These are phyloP conservation scores for Apiospora sp. DNA, from an alignment of 2,329 filamentous ascomycete genomes.

Conservation along the genomic window DNA sequence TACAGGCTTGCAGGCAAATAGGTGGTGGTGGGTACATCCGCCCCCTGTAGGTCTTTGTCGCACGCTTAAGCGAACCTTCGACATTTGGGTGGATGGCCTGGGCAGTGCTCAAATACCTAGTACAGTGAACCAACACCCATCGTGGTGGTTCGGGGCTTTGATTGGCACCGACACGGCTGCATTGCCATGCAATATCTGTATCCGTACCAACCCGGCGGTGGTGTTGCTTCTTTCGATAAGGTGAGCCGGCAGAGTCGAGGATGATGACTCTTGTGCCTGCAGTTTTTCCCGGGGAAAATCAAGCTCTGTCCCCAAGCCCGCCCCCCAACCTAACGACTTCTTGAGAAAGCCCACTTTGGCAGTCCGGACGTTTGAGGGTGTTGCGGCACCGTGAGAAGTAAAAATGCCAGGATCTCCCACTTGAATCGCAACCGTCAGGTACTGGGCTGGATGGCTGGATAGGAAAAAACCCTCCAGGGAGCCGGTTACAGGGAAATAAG, in stretches of 20 bases:
- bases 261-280: slow-evolving; percentile 10
- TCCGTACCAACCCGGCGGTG: not conserved
- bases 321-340: not conserved
- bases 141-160: slow-evolving; percentile 8
- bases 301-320: slow-evolving; percentile 11
- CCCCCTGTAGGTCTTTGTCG: not conserved
- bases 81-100: not conserved
- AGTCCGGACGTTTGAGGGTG: slow-evolving; percentile 15
- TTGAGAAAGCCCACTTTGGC: slow-evolving; percentile 4
- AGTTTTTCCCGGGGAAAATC: not conserved
- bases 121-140: slow-evolving; percentile 3
- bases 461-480: slow-evolving; percentile 2
- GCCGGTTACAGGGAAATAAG: slow-evolving; percentile 19
- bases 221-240: slow-evolving; percentile 3
- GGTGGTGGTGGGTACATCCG: not conserved
- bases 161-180: slow-evolving; percentile 1
- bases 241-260: not conserved
- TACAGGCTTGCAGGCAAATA: not conserved
- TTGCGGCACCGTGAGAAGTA: slow-evolving; percentile 7
- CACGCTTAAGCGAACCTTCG: slow-evolving; percentile 18
- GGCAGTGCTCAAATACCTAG: not conserved
- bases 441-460: not conserved
- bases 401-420: not conserved
- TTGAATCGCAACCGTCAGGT: slow-evolving; percentile 15
- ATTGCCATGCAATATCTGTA: not conserved